phyloP scores from a whole-genome alignment of 257 asterid genomes.

The Plectranthus barbatus region DNA sequence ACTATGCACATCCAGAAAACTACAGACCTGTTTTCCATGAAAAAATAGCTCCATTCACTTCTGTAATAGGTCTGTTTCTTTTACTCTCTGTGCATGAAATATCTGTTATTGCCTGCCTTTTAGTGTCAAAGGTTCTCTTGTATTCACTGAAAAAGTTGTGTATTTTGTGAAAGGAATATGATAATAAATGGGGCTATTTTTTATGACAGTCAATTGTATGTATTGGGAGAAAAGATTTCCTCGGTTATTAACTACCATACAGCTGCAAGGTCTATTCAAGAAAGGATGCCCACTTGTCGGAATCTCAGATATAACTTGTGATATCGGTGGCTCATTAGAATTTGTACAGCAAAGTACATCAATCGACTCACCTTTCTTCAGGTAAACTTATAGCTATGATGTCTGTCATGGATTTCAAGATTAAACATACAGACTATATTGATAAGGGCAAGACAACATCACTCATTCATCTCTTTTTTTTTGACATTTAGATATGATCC shows the following conservation, averaged over 20 bases:
- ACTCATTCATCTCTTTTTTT: background rate
- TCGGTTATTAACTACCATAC: constrained; percentile 53
- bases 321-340: constrained; percentile 83
- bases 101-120: background rate
- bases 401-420: too few relatives aligned
- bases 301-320: constrained; percentile 87
- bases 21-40: constrained; percentile 71
- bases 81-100: constrained; percentile 1
- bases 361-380: constrained; percentile 88
- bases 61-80: constrained; percentile 67
- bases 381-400: constrained; percentile 30
- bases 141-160: background rate
- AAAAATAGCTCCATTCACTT: constrained; percentile 76
- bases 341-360: constrained; percentile 64
- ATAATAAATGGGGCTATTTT: background rate
- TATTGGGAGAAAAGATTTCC: constrained; percentile 96
- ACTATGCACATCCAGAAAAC: constrained; percentile 89
- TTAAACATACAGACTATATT: background rate
- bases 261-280: constrained; percentile 59
- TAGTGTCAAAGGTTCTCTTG: background rate
- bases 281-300: constrained; percentile 79
- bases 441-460: background rate
- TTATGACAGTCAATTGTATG: constrained; percentile 82
- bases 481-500: constrained; percentile 63
- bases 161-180: background rate